These are phyloP conservation scores for Penicillium paneum DNA, from an alignment of 2,329 filamentous ascomycete species.

Conservation along the genomic window DNA sequence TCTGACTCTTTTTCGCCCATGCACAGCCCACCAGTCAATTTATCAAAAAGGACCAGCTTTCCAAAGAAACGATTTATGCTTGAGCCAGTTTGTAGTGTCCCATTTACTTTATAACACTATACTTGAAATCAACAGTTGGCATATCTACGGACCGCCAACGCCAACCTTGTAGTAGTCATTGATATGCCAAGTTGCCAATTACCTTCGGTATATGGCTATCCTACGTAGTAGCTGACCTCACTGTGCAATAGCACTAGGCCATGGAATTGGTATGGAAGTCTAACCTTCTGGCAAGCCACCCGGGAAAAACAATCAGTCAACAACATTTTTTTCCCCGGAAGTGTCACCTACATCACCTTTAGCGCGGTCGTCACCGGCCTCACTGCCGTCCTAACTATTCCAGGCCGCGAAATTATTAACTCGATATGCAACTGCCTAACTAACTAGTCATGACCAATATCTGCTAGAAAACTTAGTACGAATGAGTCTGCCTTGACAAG, in stretches of 20 bases:
- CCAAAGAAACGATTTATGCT: not conserved
- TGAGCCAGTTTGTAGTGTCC: not conserved
- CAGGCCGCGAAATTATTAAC: not conserved
- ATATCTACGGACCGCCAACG: not conserved
- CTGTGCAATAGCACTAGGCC: not conserved
- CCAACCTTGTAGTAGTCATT: not conserved
- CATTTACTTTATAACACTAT: not conserved
- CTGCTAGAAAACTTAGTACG: not conserved
- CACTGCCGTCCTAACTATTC: not conserved
- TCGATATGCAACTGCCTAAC: not conserved
- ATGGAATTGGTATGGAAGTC: not conserved
- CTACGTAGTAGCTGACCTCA: not conserved
- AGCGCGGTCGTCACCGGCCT: not conserved
- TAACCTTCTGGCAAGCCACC: not conserved
- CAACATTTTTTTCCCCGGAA: not conserved
- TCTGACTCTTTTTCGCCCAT: not conserved
- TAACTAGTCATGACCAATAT: not conserved
- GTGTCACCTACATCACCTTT: not conserved
- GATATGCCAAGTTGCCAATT: no score
- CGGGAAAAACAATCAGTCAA: conserved; percentile 1
- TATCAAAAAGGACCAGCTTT: not conserved
- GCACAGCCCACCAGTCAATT: conserved; percentile 2
- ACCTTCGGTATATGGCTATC: not conserved
- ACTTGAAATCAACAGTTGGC: not conserved
- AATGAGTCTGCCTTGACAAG: not conserved